Conservation (phyloP, 208 protist genomes). For the Acanthamoeba triangularis region DNA sequence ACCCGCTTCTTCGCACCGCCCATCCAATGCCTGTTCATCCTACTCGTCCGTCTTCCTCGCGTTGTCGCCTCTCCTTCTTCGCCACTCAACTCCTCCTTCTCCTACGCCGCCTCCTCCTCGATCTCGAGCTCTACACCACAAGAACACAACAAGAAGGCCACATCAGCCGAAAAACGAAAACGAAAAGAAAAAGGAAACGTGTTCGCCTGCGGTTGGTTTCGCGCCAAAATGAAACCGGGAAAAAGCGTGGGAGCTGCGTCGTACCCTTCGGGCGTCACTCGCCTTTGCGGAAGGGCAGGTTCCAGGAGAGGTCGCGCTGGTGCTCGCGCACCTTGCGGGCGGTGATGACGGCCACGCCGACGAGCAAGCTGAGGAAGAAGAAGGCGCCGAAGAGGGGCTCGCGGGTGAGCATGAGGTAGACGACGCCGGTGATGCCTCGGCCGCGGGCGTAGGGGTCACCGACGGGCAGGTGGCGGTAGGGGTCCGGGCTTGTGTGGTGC, state of each 20-base stretch:
- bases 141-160: too few species aligned
- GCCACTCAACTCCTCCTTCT: too few species aligned
- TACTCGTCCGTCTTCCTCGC: not conserved
- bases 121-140: too few species aligned
- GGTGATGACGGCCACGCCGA: not conserved
- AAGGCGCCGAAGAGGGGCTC: not conserved
- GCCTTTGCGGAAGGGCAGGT: constrained; percentile 3
- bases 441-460: constrained; percentile 20
- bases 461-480: not conserved
- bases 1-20: constrained; percentile 17
- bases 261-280: not conserved
- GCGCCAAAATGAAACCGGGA: too few species aligned
- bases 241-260: too few species aligned
- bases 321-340: not conserved
- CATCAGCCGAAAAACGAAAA: too few species aligned
- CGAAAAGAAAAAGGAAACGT: too few species aligned
- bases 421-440: not conserved
- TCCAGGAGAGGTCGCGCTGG: not conserved
- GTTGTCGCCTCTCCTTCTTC: not conserved
- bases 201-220: too few species aligned
- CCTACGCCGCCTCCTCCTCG: too few species aligned
- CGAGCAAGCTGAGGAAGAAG: not conserved
- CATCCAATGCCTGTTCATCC: constrained; percentile 57
- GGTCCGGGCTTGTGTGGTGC: not conserved
- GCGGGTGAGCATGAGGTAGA: not conserved